Percentiles rank a stretch among this genome's conserved stretches.
These are phyloP conservation scores for Lactuca saligna DNA, from an alignment of 129 eudicot genomes.

Conservation along the genomic window DNA sequence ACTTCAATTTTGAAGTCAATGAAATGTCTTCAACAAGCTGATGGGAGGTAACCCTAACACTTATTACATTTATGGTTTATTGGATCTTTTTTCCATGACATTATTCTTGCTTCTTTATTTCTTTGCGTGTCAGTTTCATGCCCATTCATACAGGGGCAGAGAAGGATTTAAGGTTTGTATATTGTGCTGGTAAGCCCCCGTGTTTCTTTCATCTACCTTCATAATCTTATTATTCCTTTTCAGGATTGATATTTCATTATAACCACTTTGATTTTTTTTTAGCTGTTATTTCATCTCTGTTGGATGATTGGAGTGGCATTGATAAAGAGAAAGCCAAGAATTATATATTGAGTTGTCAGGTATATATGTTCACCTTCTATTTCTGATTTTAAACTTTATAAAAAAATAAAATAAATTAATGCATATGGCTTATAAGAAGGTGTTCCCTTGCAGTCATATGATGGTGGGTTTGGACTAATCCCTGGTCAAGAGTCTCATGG, in stretches of 20 bases:
- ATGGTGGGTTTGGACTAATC: constrained; percentile 94
- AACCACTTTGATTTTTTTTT: constrained; percentile 33
- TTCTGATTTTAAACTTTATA: not conserved
- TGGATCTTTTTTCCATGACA: not conserved
- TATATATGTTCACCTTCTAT: constrained; percentile 20
- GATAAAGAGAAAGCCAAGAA: constrained; percentile 86
- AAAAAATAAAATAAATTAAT: not conserved
- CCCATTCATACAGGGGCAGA: constrained; percentile 93
- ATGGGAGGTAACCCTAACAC: constrained; percentile 67
- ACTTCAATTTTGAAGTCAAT: constrained; percentile 61
- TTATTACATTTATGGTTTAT: not conserved
- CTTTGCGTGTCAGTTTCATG: constrained; percentile 67
- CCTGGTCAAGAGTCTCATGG: constrained; percentile 99
- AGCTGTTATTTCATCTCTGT: constrained; percentile 80
- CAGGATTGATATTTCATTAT: constrained; percentile 16
- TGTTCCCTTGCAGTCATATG: constrained; percentile 81
- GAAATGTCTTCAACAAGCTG: constrained; percentile 76
- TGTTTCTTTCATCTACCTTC: not conserved
- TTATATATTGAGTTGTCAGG: constrained; percentile 85
- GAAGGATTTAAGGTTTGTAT: constrained; percentile 86
- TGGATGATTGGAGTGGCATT: constrained; percentile 95
- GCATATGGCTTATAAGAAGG: constrained; percentile 15
- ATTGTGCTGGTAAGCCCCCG: constrained; percentile 76
- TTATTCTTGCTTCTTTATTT: constrained; percentile 3
- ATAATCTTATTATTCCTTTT: constrained; percentile 7